Percentiles rank a stretch among this genome's conserved stretches.
Evolutionary conservation across 2,329 filamentous ascomycete genomes (phyloP).

Genomic region (Venturia aucupariae): DNA sequence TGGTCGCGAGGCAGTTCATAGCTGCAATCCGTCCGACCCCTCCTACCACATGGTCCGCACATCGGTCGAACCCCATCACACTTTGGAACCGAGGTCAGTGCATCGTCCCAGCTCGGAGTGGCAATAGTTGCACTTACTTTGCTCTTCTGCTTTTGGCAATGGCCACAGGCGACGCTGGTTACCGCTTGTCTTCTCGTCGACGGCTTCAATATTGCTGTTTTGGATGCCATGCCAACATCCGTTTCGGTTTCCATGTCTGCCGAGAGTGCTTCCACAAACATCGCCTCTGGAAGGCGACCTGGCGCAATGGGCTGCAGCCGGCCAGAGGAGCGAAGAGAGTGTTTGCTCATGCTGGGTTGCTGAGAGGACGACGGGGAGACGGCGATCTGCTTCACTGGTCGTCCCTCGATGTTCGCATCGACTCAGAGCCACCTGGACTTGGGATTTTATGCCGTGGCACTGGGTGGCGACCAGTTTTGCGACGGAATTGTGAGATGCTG

Average conservation of each 20-base stretch:
- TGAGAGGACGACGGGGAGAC: background rate
- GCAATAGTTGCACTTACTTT: background rate
- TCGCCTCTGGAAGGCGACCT: background rate
- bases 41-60: constrained; percentile 16
- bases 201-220: background rate
- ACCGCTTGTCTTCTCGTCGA: constrained; percentile 5
- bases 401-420: background rate
- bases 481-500: background rate
- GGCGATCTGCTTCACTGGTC: background rate
- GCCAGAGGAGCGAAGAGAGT: background rate
- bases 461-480: background rate
- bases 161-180: constrained; percentile 1
- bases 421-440: background rate
- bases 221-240: background rate
- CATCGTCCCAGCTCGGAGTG: background rate
- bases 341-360: background rate
- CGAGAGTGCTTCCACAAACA: background rate
- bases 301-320: background rate
- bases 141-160: constrained; percentile 12
- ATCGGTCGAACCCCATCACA: constrained; percentile 17
- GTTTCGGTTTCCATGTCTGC: background rate
- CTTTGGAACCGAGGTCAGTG: constrained; percentile 1
- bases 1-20: constrained; percentile 18
- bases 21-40: constrained; percentile 16
- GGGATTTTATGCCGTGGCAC: background rate